Evolutionary conservation across 139 green algal genomes (phyloP).

Genomic region (Parachlorella kessleri): DNA sequence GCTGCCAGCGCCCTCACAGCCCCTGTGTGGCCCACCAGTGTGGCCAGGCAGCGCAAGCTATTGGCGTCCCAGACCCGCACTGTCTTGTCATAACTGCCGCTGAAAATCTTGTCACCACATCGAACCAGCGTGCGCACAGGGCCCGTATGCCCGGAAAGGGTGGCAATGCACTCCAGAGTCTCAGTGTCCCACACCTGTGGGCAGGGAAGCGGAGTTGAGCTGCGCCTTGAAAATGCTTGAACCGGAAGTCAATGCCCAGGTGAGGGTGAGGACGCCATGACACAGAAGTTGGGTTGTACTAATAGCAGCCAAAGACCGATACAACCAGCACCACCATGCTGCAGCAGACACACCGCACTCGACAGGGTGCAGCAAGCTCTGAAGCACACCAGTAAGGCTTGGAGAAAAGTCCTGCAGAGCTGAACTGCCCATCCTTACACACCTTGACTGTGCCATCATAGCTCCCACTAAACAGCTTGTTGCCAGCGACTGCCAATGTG

Average conservation of each 20-base stretch:
- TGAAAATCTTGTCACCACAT: slow-evolving; percentile 76
- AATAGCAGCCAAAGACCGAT: no score
- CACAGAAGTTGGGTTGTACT: no score
- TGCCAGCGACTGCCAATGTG: slow-evolving; percentile 69
- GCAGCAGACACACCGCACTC: no score
- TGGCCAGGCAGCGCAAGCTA: slow-evolving; percentile 49
- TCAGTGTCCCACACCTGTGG: slow-evolving; percentile 85
- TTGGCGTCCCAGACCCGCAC: slow-evolving; percentile 80
- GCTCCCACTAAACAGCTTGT: slow-evolving; percentile 81
- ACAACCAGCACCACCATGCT: no score
- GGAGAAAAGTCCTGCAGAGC: no score
- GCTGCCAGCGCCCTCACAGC: slow-evolving; percentile 86
- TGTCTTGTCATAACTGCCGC: slow-evolving; percentile 88
- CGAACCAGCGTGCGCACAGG: slow-evolving; percentile 87
- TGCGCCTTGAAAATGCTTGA: no score
- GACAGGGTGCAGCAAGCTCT: no score
- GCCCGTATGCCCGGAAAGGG: slow-evolving; percentile 80
- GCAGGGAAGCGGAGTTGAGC: no score
- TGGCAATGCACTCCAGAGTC: slow-evolving; percentile 71
- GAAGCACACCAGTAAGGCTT: no score
- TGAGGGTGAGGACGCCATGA: no score
- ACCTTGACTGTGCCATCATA: slow-evolving; percentile 91
- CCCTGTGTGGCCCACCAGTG: slow-evolving; percentile 72
- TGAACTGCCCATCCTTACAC: no score
- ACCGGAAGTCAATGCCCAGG: no score